Evolutionary conservation across 2,329 filamentous ascomycete genomes (phyloP).

Genomic region (Juglanconis oblonga): DNA sequence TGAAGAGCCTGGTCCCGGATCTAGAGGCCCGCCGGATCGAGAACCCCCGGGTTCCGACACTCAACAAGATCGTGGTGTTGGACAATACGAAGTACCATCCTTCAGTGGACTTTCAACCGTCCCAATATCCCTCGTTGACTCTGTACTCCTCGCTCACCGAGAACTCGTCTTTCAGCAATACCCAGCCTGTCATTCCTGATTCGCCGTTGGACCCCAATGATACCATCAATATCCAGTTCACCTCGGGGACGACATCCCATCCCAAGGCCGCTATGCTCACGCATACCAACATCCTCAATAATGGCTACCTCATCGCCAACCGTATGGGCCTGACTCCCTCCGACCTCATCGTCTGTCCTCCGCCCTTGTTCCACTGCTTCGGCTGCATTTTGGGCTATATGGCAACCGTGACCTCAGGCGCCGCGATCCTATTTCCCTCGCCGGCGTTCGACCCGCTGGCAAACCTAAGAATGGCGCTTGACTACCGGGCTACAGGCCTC

Average conservation of each 20-base stretch:
- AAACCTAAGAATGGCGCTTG: constrained; percentile 56
- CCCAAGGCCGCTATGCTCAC: constrained; percentile 91
- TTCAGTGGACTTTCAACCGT: constrained; percentile 41
- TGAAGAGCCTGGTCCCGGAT: constrained; percentile 44
- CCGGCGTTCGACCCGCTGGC: constrained; percentile 83
- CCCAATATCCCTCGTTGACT: constrained; percentile 39
- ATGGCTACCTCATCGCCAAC: constrained; percentile 78
- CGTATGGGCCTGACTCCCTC: constrained; percentile 74
- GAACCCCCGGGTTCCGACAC: constrained; percentile 58
- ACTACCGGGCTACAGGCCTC: constrained; percentile 59
- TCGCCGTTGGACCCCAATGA: constrained; percentile 57
- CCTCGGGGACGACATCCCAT: constrained; percentile 85
- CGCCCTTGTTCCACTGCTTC: constrained; percentile 88
- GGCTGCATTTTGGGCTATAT: constrained; percentile 91
- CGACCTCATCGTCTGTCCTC: constrained; percentile 81
- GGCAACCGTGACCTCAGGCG: constrained; percentile 80
- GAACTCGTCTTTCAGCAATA: constrained; percentile 22
- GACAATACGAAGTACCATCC: constrained; percentile 65
- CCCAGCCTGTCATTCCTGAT: constrained; percentile 39
- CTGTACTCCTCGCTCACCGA: constrained; percentile 39
- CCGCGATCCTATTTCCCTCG: constrained; percentile 78
- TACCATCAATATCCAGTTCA: constrained; percentile 94
- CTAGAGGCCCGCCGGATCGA: constrained; percentile 32
- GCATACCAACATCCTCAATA: constrained; percentile 87
- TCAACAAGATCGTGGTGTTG: constrained; percentile 71